Conservation (phyloP, 441 rosid genomes). For the Erodium moschatum region DNA sequence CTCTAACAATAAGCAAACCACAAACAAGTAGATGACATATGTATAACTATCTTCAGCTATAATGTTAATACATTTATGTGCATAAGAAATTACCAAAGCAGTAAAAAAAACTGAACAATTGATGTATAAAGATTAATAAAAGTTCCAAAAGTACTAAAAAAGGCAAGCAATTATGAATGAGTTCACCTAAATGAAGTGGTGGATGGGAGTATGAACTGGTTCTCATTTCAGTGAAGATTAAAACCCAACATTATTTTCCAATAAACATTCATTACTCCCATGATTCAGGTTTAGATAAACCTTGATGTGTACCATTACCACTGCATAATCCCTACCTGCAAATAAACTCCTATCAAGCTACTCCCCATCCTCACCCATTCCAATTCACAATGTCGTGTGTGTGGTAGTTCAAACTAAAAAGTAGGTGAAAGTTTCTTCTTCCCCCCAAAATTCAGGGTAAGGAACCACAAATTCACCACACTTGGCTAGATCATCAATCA, state of each 20-base stretch:
- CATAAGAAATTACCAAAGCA: neutral
- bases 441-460: neutral
- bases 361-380: neutral
- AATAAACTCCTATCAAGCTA: neutral
- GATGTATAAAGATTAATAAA: neutral
- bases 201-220: neutral
- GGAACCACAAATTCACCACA: neutral
- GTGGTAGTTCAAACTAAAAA: neutral
- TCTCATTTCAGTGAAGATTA: constrained; percentile 3
- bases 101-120: neutral
- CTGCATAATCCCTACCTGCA: neutral
- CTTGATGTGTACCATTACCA: neutral
- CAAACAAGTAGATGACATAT: neutral
- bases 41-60: neutral
- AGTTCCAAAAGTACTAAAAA: neutral
- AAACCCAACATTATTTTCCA: neutral
- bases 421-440: neutral
- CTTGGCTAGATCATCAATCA: neutral
- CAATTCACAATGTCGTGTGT: neutral
- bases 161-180: neutral
- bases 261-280: neutral
- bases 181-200: neutral
- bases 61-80: neutral
- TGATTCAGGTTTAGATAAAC: neutral
- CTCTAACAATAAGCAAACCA: neutral